These are phyloP conservation scores for Borovskyia barvae DNA, from an alignment of 208 protist species.

Conservation along the genomic window DNA sequence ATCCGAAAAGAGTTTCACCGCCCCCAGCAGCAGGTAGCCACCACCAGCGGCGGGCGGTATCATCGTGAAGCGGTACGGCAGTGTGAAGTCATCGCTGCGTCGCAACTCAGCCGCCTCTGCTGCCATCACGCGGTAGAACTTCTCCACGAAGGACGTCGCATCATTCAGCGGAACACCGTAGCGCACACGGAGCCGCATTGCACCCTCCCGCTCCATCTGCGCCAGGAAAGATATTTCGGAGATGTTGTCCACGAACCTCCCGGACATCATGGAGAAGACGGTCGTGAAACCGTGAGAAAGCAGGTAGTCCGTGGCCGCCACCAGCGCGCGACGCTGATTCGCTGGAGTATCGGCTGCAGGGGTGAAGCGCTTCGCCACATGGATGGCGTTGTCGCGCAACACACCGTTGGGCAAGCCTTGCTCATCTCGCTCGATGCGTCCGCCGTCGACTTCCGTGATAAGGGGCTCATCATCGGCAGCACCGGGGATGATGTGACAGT, in stretches of 20 bases:
- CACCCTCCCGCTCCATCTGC: slow-evolving; percentile 24
- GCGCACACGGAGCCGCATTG: slow-evolving; percentile 41
- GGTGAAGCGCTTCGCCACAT: slow-evolving; percentile 21
- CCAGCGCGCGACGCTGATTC: slow-evolving; percentile 13
- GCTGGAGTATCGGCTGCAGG: slow-evolving; percentile 15
- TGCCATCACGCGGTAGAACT: slow-evolving; percentile 31
- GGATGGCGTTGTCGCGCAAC: slow-evolving; percentile 59
- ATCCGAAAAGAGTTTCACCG: slow-evolving; percentile 63
- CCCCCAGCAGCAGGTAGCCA: slow-evolving; percentile 44
- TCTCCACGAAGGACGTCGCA: slow-evolving; percentile 17
- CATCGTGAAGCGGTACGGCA: slow-evolving; percentile 43
- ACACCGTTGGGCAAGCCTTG: slow-evolving; percentile 51
- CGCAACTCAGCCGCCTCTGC: not conserved
- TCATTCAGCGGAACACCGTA: slow-evolving; percentile 33
- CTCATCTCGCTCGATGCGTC: slow-evolving; percentile 33
- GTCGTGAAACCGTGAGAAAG: slow-evolving; percentile 45
- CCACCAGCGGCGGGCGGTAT: slow-evolving; percentile 23
- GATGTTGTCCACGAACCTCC: slow-evolving; percentile 35
- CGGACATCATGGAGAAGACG: slow-evolving; percentile 55
- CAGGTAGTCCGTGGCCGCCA: slow-evolving; percentile 29
- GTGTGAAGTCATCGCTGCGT: slow-evolving; percentile 34
- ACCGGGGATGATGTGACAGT: slow-evolving; percentile 42
- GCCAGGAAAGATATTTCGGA: slow-evolving; percentile 32
- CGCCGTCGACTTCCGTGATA: slow-evolving; percentile 30
- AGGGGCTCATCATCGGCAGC: slow-evolving; percentile 27